phyloP scores from a whole-genome alignment of 1,284 basidiomycete genomes.

The Schizophyllum commune region DNA sequence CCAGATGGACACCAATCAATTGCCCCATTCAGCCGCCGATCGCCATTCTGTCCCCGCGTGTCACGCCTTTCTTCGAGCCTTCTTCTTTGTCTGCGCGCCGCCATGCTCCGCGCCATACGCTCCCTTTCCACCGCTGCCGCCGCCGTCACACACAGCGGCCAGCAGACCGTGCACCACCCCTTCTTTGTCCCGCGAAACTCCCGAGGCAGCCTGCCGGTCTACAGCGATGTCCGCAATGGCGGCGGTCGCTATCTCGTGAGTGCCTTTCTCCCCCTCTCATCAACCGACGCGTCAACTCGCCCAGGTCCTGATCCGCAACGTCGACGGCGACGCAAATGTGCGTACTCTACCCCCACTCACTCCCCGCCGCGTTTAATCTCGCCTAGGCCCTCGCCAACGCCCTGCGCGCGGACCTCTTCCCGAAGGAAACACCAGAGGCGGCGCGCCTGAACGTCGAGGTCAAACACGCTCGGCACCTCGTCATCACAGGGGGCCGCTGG shows the following conservation, averaged over 20 bases:
- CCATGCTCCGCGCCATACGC: neutral
- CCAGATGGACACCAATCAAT: neutral
- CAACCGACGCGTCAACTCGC: neutral
- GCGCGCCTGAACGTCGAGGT: conserved; percentile 6
- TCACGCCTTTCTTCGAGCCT: neutral
- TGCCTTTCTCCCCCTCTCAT: neutral
- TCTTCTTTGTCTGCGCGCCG: neutral
- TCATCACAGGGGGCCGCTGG: conserved; percentile 10
- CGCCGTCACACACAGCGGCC: neutral
- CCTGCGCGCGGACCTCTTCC: conserved; percentile 7
- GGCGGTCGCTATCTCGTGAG: conserved; percentile 40
- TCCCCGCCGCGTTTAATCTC: conserved; percentile 7
- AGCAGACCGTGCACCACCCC: neutral
- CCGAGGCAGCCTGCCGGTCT: conserved; percentile 60
- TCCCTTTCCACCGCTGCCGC: neutral
- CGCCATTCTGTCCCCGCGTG: neutral
- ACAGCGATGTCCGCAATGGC: conserved; percentile 61
- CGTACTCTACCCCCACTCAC: conserved; percentile 9
- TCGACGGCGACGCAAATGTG: conserved; percentile 37
- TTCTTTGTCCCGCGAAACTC: conserved; percentile 61
- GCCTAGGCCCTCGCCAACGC: conserved; percentile 10
- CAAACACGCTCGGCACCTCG: conserved; percentile 6
- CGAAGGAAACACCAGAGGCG: conserved; percentile 2
- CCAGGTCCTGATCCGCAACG: conserved; percentile 34
- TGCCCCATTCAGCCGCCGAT: neutral